These are phyloP conservation scores for Lachnum nothofagi DNA, from an alignment of 2,329 filamentous ascomycete genomes.

Conservation along the genomic window DNA sequence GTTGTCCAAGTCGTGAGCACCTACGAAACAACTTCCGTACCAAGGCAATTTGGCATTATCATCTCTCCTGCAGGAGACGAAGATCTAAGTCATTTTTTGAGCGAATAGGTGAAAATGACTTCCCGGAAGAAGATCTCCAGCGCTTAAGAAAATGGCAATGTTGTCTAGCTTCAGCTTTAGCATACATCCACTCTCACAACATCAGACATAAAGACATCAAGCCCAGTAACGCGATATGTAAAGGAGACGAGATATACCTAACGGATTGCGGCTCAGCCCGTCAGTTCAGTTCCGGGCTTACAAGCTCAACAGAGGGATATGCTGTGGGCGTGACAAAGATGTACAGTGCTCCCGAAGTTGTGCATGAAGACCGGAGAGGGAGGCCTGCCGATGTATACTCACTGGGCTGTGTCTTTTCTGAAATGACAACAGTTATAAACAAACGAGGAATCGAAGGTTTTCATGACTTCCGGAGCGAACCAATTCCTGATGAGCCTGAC, in stretches of 20 bases:
- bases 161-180: slow-evolving; percentile 17
- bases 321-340: slow-evolving; percentile 16
- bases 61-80: slow-evolving; percentile 17
- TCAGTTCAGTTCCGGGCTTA: slow-evolving; percentile 14
- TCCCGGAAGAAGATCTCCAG: slow-evolving; percentile 9
- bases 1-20: slow-evolving; percentile 16
- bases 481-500: slow-evolving; percentile 12
- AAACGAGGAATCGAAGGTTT: slow-evolving; percentile 15
- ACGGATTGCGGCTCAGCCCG: slow-evolving; percentile 19
- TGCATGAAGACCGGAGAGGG: slow-evolving; percentile 10
- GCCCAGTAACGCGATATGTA: slow-evolving; percentile 19
- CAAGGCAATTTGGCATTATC: slow-evolving; percentile 16
- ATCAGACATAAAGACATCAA: slow-evolving; percentile 22
- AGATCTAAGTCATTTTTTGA: slow-evolving; percentile 18
- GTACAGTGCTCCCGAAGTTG: slow-evolving; percentile 20
- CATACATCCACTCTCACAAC: slow-evolving; percentile 16
- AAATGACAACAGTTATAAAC: slow-evolving; percentile 16
- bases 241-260: slow-evolving; percentile 15
- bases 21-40: slow-evolving; percentile 16
- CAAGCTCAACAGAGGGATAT: slow-evolving; percentile 17
- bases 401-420: slow-evolving; percentile 16
- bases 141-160: slow-evolving; percentile 9
- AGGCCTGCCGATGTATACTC: slow-evolving; percentile 18
- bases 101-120: slow-evolving; percentile 14
- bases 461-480: slow-evolving; percentile 16